A percentile compares a stretch with the other conserved stretches of the same genome.
Conservation (phyloP, 2,329 filamentous ascomycete species). For the Ophiostoma himal-ulmi region DNA sequence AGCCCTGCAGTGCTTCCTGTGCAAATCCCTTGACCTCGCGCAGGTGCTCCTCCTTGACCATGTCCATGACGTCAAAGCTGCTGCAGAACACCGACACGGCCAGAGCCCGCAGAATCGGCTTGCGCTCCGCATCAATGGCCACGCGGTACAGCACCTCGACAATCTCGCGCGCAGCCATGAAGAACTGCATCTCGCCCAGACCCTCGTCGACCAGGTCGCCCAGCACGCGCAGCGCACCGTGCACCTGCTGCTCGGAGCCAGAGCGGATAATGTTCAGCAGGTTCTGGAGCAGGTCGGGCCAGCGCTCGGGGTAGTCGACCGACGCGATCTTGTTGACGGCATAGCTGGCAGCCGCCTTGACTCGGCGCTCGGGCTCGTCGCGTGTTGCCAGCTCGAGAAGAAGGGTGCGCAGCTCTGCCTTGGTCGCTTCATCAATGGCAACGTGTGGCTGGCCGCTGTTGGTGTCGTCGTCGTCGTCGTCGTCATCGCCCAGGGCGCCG, state of each 20-base stretch:
- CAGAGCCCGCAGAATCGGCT: slow-evolving; percentile 70
- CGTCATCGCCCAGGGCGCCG: slow-evolving; percentile 62
- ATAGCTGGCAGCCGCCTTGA: slow-evolving; percentile 75
- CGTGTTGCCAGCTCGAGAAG: slow-evolving; percentile 74
- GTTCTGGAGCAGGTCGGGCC: slow-evolving; percentile 80
- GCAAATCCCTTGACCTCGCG: slow-evolving; percentile 82
- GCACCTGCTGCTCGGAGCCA: slow-evolving; percentile 72
- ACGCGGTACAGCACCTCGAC: slow-evolving; percentile 78
- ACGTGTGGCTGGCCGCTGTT: slow-evolving; percentile 54
- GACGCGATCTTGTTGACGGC: slow-evolving; percentile 90
- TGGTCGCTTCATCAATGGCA: slow-evolving; percentile 62
- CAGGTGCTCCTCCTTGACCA: slow-evolving; percentile 91
- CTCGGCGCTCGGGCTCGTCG: slow-evolving; percentile 69
- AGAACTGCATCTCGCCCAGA: slow-evolving; percentile 92
- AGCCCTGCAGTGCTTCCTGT: slow-evolving; percentile 73
- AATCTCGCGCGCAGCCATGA: slow-evolving; percentile 78
- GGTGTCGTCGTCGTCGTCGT: slow-evolving; percentile 57
- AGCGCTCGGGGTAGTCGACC: slow-evolving; percentile 88
- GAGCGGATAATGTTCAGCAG: slow-evolving; percentile 71
- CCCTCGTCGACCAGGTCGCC: slow-evolving; percentile 88
- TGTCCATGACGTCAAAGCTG: slow-evolving; percentile 92
- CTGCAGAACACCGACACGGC: slow-evolving; percentile 85
- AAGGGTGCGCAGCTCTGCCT: slow-evolving; percentile 64
- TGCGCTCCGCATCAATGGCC: slow-evolving; percentile 67
- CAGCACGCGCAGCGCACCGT: slow-evolving; percentile 84